Percentiles rank a stretch among this genome's conserved stretches.
Conservation (phyloP, 805 yeast species). For the Komagataella phaffii region DNA sequence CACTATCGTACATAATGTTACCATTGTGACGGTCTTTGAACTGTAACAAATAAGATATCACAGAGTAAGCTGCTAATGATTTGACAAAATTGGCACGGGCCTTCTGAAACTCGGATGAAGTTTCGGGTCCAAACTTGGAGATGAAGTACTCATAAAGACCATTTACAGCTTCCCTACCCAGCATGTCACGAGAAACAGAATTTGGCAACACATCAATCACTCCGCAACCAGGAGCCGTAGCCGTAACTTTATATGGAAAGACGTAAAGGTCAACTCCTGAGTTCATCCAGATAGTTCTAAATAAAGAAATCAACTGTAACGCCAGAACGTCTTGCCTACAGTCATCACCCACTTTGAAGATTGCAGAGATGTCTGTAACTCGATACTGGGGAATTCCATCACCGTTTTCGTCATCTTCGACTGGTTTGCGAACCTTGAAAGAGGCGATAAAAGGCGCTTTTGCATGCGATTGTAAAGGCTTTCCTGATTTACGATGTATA, state of each 20-base stretch:
- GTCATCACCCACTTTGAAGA: constrained; percentile 98
- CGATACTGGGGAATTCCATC: constrained; percentile 16
- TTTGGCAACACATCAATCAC: constrained; percentile 96
- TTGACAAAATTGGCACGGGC: constrained; percentile 90
- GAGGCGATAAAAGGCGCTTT: constrained; percentile 98
- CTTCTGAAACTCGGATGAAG: constrained; percentile 74
- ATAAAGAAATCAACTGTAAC: constrained; percentile 79
- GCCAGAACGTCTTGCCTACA: constrained; percentile 96
- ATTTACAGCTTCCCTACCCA: constrained; percentile 97
- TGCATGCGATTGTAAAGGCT: constrained; percentile 94
- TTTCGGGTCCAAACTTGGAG: constrained; percentile 91
- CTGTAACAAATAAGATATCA: constrained; percentile 80
- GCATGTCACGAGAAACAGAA: constrained; percentile 92
- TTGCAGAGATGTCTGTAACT: constrained; percentile 63
- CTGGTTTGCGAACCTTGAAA: constrained; percentile 62
- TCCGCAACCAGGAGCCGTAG: constrained; percentile 99
- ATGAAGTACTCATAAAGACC: constrained; percentile 88
- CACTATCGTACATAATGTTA: constrained; percentile 89
- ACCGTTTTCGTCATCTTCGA: constrained; percentile 23
- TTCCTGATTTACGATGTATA: constrained; percentile 84
- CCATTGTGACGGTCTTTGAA: constrained; percentile 98
- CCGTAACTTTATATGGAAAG: constrained; percentile 90
- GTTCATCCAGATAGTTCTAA: constrained; percentile 80
- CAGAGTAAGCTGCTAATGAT: constrained; percentile 88
- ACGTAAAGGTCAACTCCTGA: constrained; percentile 85